These are phyloP conservation scores for Medicago ruthenica DNA, from an alignment of 306 rosid genomes.

Conservation along the genomic window DNA sequence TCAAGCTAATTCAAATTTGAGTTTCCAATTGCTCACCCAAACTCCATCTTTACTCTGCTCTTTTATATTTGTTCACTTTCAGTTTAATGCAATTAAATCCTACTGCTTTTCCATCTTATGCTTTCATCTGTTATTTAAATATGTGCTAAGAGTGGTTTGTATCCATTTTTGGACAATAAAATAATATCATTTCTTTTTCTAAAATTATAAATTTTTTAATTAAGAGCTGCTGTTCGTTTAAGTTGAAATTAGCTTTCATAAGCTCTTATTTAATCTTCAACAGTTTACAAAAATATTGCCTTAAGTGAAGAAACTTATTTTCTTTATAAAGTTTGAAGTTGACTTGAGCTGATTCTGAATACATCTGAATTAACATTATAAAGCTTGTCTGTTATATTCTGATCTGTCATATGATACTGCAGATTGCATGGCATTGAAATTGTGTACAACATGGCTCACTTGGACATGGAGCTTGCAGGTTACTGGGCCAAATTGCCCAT, in stretches of 20 bases:
- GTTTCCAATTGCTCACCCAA: neutral
- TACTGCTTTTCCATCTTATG: neutral
- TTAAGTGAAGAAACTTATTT: neutral
- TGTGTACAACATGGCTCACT: conserved; percentile 92
- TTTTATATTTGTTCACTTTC: neutral
- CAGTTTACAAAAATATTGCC: neutral
- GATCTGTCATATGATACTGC: conserved; percentile 49
- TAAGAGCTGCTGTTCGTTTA: neutral
- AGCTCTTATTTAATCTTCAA: neutral
- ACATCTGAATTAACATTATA: neutral
- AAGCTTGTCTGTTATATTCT: neutral
- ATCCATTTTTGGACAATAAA: neutral
- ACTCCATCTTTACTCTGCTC: neutral
- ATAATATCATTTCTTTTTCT: neutral
- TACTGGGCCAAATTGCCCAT: conserved; percentile 97
- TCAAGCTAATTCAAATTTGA: neutral
- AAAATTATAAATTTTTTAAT: neutral
- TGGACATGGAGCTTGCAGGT: conserved; percentile 94
- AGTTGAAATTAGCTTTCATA: neutral
- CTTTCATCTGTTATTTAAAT: neutral
- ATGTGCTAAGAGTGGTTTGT: neutral
- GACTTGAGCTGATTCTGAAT: neutral
- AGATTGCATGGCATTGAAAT: conserved; percentile 94
- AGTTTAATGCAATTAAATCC: neutral
- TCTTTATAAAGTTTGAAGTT: neutral